Base-by-base conservation (phyloP, 2,329 filamentous ascomycete genomes). In the Fusarium subtropicale region DNA sequence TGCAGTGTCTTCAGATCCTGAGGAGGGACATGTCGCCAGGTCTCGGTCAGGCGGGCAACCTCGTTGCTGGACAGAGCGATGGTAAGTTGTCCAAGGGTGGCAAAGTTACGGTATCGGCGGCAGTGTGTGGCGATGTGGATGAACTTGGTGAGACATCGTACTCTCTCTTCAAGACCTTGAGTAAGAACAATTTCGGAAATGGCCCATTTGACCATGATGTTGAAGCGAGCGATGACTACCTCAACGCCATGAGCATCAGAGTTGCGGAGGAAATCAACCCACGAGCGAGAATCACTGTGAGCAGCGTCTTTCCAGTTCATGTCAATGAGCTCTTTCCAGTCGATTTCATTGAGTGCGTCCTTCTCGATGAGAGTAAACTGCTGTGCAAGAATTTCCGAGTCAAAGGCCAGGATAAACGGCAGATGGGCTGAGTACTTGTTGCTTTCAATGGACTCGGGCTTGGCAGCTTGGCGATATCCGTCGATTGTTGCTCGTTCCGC, bases 291-390 rank as follows among this genome's bases (percentile, higher is more conserved):
- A 64, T 90, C 84, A 51, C 86, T 88, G 48, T 86, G 87, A 18
- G 87, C 85, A 20, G 85, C 82, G 71, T 93, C 88, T 76, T 92
- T 93, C 92, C 92, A 95, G 52, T 88, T 88, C 85, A 96, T 90
- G 56, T 94, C 91, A 56, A 95, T 92, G 15, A 96, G 83, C 71
- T 96, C 92, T 76, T 92, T 93, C 92, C 92, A 96, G 79, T 95
- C 92, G 66, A 96, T 92, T 77, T 95, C 92, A 71, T 93, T 92
- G 24, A 96, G 83, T 1, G 92, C 92, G 76, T 95, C 92, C 77
- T 95, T 94, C 75, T 96, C 92, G 47, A 96, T 92, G 34, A 96
- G 85, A 0, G 92, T 95, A 71, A 96, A 92, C 73, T 96, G 92
- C 77, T 94, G 91, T 4, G 92, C 92, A 28, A 96, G 84, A 5